Evolutionary conservation across 495 filamentous ascomycete species (phyloP), one percentile per base, ranked within the genome.

Genomic region (Terfezia boudieri): DNA sequence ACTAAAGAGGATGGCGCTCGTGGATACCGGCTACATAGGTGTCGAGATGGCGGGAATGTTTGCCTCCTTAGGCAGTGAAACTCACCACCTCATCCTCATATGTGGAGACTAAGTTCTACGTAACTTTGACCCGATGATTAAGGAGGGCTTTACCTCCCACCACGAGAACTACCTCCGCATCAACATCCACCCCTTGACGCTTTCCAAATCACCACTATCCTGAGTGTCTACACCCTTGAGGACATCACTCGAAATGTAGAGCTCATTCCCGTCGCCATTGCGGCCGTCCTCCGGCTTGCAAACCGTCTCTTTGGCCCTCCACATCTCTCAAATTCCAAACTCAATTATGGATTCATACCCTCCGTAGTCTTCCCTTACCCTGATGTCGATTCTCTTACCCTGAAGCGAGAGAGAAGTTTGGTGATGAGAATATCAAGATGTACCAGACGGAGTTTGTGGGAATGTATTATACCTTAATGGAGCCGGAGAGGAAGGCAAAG

Each of bases 11-110:
- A 76, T 93, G 16, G 90, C 86, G 16, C 76, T 94, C 49, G 82
- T 94, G n/a, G 90, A 90, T 50, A 87, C 88, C 12, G 90, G 90
- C 20, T 98, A 98, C 68, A 95, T 98, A 64, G 88, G 86, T 10
- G 84, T 96, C 43, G 90, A 98, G 67, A 77, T 98, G 62, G 86
- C 90, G 0, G 90, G 90, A 64, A 93, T 98, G 73, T 80, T 96
- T 72, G 83, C 87, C 61, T 82, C 88, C 4, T 75, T 93, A 23
- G 83, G 86, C 55, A 80, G 83, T 37, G 87, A 98, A 68, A 92
- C 86, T 1, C 87, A 95, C 68, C 80, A 96, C 64, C 93, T 92
- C 73, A 93, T 95, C 70, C n/a, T n/a, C n/a, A n/a, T n/a, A n/a
- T 86, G 90, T 23, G 71, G 83, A 58, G 76, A 94, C 56, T 81